Percentiles rank a stretch among this genome's conserved stretches.
Evolutionary conservation across 108 stramenopile genomes (phyloP).

Genomic region (Pseudonitzschia delicatissima): DNA sequence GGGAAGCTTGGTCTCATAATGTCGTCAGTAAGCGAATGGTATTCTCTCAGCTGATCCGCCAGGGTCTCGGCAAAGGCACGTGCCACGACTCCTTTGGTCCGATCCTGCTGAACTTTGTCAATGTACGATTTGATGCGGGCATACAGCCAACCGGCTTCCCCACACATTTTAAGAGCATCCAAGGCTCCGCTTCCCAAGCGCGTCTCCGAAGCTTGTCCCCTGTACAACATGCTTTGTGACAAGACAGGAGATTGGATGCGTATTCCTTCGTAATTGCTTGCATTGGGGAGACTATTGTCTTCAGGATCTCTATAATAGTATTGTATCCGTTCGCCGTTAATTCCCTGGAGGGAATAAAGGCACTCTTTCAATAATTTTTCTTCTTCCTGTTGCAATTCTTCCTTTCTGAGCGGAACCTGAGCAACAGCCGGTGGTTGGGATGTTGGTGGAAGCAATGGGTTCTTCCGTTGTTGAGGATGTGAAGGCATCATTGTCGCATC

Average conservation of each 20-base stretch:
- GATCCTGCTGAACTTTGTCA: slow-evolving; percentile 38
- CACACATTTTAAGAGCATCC: slow-evolving; percentile 70
- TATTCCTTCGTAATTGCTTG: slow-evolving; percentile 24
- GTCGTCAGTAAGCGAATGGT: slow-evolving; percentile 63
- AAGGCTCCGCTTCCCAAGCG: slow-evolving; percentile 58
- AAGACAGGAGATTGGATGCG: slow-evolving; percentile 27
- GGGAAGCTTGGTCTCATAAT: slow-evolving; percentile 64
- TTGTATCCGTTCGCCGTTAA: slow-evolving; percentile 45
- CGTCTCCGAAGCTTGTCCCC: slow-evolving; percentile 27
- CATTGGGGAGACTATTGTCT: background rate
- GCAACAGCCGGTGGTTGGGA: background rate
- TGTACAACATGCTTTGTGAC: slow-evolving; percentile 15
- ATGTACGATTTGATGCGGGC: slow-evolving; percentile 38
- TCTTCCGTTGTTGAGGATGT: background rate
- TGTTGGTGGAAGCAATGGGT: background rate
- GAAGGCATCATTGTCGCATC: background rate
- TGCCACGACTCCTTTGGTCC: slow-evolving; percentile 51
- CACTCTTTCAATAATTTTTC: slow-evolving; percentile 43
- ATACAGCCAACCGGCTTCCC: slow-evolving; percentile 88
- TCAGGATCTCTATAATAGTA: slow-evolving; percentile 23
- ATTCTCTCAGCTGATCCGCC: slow-evolving; percentile 62
- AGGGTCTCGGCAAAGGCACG: slow-evolving; percentile 75
- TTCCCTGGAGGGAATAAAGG: slow-evolving; percentile 51
- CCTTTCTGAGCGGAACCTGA: slow-evolving; percentile 9
- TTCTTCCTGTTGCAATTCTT: slow-evolving; percentile 47